These are phyloP conservation scores for Cochlearia excelsa DNA, from an alignment of 345 rosid genomes.

Conservation along the genomic window DNA sequence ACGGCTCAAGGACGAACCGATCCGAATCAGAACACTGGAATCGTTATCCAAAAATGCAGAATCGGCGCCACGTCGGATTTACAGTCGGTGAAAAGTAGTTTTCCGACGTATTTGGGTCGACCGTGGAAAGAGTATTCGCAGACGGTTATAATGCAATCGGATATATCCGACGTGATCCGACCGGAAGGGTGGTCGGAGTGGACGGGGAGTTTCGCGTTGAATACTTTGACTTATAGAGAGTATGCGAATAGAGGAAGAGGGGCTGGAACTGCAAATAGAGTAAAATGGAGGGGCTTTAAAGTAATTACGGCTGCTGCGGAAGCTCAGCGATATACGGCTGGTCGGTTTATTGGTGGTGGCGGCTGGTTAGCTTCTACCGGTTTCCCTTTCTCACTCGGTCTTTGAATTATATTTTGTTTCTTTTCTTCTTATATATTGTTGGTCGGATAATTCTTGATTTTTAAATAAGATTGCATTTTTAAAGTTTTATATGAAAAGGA, in stretches of 20 bases:
- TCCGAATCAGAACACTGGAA: slow-evolving; percentile 91
- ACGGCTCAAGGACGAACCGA: slow-evolving; percentile 90
- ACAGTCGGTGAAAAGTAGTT: slow-evolving; percentile 41
- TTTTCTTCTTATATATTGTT: too few relatives aligned
- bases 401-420: slow-evolving; percentile 22
- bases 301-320: slow-evolving; percentile 55
- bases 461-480: too few relatives aligned
- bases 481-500: too few relatives aligned
- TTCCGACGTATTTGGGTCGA: slow-evolving; percentile 78
- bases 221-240: slow-evolving; percentile 69
- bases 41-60: slow-evolving; percentile 77
- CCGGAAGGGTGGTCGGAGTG: slow-evolving; percentile 83
- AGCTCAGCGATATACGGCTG: slow-evolving; percentile 55
- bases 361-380: slow-evolving; percentile 72
- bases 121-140: slow-evolving; percentile 94
- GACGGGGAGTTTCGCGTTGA: slow-evolving; percentile 62
- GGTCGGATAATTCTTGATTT: too few relatives aligned
- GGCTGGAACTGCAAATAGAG: slow-evolving; percentile 65
- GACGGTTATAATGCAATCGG: slow-evolving; percentile 79
- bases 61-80: slow-evolving; percentile 81
- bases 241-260: slow-evolving; percentile 70
- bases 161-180: slow-evolving; percentile 57
- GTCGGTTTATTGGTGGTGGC: slow-evolving; percentile 57
- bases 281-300: slow-evolving; percentile 64
- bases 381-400: slow-evolving; percentile 71